These are phyloP conservation scores for Pythium coloratum DNA, from an alignment of 352 stramenopile genomes.

Conservation along the genomic window DNA sequence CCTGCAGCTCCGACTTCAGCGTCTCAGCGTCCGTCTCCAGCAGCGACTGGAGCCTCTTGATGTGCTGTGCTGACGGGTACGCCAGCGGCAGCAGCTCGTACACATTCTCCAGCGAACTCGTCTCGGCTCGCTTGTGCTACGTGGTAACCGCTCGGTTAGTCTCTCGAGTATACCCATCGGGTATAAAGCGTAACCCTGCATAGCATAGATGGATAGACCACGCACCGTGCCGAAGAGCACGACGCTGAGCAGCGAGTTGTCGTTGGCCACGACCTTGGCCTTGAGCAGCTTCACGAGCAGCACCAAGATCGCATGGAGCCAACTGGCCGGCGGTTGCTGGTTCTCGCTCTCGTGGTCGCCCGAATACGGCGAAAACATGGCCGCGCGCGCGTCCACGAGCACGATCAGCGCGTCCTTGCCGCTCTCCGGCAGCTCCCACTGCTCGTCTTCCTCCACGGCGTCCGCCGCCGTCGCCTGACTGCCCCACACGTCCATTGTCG, in stretches of 20 bases:
- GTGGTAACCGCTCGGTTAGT: too few relatives aligned
- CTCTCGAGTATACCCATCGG: too few relatives aligned
- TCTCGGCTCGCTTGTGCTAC: conserved; percentile 56
- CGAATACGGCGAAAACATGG: conserved; percentile 60
- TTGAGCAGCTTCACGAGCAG: conserved; percentile 73
- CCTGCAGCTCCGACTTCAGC: conserved; percentile 43
- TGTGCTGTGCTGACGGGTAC: conserved; percentile 67
- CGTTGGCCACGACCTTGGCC: conserved; percentile 73
- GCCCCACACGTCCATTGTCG: conserved; percentile 5
- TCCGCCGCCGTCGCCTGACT: background rate
- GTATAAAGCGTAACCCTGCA: too few relatives aligned
- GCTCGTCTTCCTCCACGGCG: conserved; percentile 36
- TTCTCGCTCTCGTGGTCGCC: conserved; percentile 15
- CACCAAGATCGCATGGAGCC: conserved; percentile 74
- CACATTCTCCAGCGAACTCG: conserved; percentile 60
- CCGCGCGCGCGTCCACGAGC: conserved; percentile 65
- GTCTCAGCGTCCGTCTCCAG: conserved; percentile 38
- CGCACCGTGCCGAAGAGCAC: conserved; percentile 77
- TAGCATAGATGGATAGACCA: background rate
- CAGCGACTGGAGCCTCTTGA: conserved; percentile 75
- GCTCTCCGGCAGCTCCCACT: conserved; percentile 55
- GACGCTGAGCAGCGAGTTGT: conserved; percentile 78
- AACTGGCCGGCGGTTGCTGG: conserved; percentile 36
- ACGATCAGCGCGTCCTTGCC: conserved; percentile 81
- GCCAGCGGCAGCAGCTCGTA: conserved; percentile 76